Evolutionary conservation across 129 eudicot genomes (phyloP).

Genomic region (Solidago caesia): DNA sequence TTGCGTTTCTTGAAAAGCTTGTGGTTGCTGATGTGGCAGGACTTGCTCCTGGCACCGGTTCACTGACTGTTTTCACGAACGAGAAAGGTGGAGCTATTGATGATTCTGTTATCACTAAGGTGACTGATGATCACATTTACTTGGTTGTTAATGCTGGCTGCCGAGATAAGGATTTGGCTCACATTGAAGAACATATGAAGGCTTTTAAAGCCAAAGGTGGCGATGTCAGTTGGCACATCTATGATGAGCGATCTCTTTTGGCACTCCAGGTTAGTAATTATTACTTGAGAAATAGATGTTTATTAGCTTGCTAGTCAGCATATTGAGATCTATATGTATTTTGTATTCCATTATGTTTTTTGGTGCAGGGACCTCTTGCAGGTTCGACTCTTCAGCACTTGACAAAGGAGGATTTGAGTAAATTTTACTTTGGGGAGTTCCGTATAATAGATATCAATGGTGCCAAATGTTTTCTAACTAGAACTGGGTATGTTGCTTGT

Average conservation of each 20-base stretch:
- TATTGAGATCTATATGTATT: conserved; percentile 14
- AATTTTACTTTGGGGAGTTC: conserved; percentile 91
- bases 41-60: conserved; percentile 86
- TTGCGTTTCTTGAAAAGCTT: conserved; percentile 84
- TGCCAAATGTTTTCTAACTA: conserved; percentile 70
- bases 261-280: conserved; percentile 79
- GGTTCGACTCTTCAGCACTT: conserved; percentile 87
- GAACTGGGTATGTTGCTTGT: conserved; percentile 73
- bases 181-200: conserved; percentile 96
- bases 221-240: conserved; percentile 92
- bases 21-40: conserved; percentile 93
- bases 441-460: conserved; percentile 79
- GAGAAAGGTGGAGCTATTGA: conserved; percentile 99
- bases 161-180: conserved; percentile 97
- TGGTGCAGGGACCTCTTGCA: conserved; percentile 93
- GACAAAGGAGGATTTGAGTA: conserved; percentile 89
- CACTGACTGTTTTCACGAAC: conserved; percentile 83
- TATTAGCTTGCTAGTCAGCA: neutral
- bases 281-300: neutral
- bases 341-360: conserved; percentile 17
- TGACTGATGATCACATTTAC: conserved; percentile 87
- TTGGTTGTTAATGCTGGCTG: conserved; percentile 97
- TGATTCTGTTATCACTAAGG: conserved; percentile 95
- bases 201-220: conserved; percentile 93
- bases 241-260: conserved; percentile 93